phyloP scores from a whole-genome alignment of 306 rosid genomes.

The Dryas octopetala region DNA sequence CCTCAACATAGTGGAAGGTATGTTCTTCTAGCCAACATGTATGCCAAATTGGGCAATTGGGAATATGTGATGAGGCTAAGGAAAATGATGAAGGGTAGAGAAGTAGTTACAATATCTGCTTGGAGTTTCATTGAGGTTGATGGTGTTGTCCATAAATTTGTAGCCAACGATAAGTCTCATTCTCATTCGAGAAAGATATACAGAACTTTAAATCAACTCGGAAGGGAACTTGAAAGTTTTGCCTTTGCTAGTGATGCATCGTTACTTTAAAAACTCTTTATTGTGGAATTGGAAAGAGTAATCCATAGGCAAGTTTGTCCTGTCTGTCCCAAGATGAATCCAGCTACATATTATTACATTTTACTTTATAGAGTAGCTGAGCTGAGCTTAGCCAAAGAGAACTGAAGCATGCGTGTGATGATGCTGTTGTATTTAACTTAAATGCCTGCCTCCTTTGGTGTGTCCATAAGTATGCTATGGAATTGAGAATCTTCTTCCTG shows the following conservation, averaged over 20 bases:
- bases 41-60: constrained; percentile 48
- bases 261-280: neutral
- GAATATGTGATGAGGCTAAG: constrained; percentile 42
- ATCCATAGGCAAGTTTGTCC: neutral
- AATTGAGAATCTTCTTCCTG: too few species aligned
- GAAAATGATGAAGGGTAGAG: constrained; percentile 44
- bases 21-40: constrained; percentile 44
- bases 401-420: too few species aligned
- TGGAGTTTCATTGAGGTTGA: constrained; percentile 57
- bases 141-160: constrained; percentile 43
- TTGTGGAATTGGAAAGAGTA: neutral
- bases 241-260: constrained; percentile 14
- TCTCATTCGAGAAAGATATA: constrained; percentile 29
- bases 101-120: constrained; percentile 32
- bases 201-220: constrained; percentile 29
- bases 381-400: too few species aligned
- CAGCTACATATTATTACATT: neutral
- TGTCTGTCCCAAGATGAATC: neutral
- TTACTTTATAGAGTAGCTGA: neutral
- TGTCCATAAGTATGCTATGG: neutral
- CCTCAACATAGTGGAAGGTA: constrained; percentile 53
- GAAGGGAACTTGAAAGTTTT: constrained; percentile 31
- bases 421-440: neutral
- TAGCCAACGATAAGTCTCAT: constrained; percentile 38
- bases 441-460: neutral